Base-by-base conservation (phyloP, 208 protist genomes). In the Leishmania turanica region DNA sequence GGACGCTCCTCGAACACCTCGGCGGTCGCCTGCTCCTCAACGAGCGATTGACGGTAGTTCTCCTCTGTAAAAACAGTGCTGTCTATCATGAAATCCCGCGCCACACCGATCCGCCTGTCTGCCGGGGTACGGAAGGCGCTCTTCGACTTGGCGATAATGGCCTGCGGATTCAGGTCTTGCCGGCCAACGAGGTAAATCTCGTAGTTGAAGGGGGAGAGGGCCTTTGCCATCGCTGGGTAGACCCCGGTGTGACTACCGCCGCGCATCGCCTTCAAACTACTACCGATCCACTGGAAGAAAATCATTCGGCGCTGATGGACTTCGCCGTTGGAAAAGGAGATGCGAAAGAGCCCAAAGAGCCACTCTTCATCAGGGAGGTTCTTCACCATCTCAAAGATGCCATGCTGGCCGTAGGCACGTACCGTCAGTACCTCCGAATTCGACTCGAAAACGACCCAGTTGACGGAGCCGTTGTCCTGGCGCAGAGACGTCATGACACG, bases 251-350 rank as follows among this genome's bases (percentile, higher is more conserved):
- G 62, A 15, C 84, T 64, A 19, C 51, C 34, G n/a, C 80, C 42
- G 13, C 89, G 83, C 40, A 96, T 88, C 9, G 88, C 71, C 60
- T 86, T 86, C 24, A 94, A 82, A 49, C 91, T 89, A 75, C 81
- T 92, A 45, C 94, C 94, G 75, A 95, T 95, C 89, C 91, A 97
- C 83, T 96, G 92, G 84, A 97, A 93, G 80, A 94, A 95, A 37
- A 97, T 91, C 24, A 95, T 79, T 2, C 90, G 89, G 19, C 88
- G 85, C 78, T 91, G 71, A 1, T 87, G 80, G 24, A 85, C 76
- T 31, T 87, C 64, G 49, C 84, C 82, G 42, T 58, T 86, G 65
- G 82, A 87, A 79, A 97, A 90, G 60, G 90, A 87, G 9, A 96
- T 90, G 75, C 92, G 91, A 77, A 97, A 92, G 21, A 97, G 81